phyloP scores from a whole-genome alignment of 1,284 basidiomycete species.

The Peniophora sp. region DNA sequence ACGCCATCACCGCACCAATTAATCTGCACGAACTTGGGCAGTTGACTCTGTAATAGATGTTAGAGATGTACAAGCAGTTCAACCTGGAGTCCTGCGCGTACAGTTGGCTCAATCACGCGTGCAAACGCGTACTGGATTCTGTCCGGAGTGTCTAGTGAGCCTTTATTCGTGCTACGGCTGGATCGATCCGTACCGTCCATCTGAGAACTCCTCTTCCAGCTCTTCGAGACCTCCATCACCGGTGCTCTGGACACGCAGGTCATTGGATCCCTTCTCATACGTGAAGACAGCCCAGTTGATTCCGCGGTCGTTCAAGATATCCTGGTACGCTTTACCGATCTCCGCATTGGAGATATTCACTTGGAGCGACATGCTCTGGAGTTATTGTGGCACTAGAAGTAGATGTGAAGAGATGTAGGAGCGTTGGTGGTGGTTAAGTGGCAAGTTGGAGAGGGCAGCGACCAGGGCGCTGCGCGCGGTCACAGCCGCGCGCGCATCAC shows the following conservation, averaged over 20 bases:
- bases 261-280: constrained; percentile 82
- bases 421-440: too few species aligned
- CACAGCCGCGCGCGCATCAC: too few species aligned
- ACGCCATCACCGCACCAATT: constrained; percentile 97
- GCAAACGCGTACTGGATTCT: constrained; percentile 95
- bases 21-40: constrained; percentile 90
- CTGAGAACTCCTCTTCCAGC: constrained; percentile 89
- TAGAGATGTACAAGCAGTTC: neutral
- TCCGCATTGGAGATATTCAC: constrained; percentile 69
- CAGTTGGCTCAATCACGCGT: constrained; percentile 83
- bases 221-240: constrained; percentile 87
- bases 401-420: too few species aligned
- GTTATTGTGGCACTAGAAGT: too few species aligned
- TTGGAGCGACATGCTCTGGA: constrained; percentile 80
- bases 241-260: constrained; percentile 82
- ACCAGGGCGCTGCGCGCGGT: too few species aligned
- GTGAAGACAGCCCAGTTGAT: constrained; percentile 87
- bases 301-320: constrained; percentile 64
- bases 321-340: constrained; percentile 73
- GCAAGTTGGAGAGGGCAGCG: too few species aligned
- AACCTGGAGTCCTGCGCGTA: constrained; percentile 38
- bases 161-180: neutral
- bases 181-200: constrained; percentile 61
- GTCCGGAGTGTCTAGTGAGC: neutral
- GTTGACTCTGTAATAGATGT: constrained; percentile 54